Conservation (phyloP, 352 stramenopile genomes). For the Globisporangium uncinulatum region DNA sequence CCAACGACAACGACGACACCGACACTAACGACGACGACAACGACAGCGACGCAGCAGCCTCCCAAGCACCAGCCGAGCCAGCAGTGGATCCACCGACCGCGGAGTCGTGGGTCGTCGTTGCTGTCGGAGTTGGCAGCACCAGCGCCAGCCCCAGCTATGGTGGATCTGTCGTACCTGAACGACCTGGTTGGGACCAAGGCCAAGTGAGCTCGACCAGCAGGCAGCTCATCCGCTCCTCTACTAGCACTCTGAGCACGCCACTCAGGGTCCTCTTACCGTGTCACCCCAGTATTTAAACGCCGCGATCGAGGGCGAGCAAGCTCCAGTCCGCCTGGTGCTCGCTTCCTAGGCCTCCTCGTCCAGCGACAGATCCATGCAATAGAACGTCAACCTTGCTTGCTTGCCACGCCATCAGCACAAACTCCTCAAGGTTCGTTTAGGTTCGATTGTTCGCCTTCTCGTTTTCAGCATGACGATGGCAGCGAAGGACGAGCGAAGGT, state of each 20-base stretch:
- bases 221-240: neutral
- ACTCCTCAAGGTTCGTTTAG: no score
- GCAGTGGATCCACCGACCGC: constrained; percentile 14
- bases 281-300: neutral
- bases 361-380: neutral
- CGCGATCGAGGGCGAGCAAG: neutral
- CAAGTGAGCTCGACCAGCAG: neutral
- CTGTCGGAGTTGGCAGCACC: constrained; percentile 8
- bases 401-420: neutral
- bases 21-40: neutral
- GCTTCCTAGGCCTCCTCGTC: neutral
- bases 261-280: no score
- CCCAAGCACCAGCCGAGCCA: constrained; percentile 11
- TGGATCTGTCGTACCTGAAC: constrained; percentile 47
- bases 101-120: constrained; percentile 5
- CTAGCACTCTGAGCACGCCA: neutral
- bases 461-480: no score
- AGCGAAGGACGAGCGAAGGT: no score
- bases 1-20: constrained; percentile 7
- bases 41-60: constrained; percentile 15
- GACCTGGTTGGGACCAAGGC: constrained; percentile 23
- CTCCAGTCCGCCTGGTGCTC: no score
- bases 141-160: constrained; percentile 17
- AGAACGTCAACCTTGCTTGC: neutral
- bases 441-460: no score